Base-by-base conservation (phyloP, 176 grass and related monocot genomes). In the Urochloa ruziziensis region DNA sequence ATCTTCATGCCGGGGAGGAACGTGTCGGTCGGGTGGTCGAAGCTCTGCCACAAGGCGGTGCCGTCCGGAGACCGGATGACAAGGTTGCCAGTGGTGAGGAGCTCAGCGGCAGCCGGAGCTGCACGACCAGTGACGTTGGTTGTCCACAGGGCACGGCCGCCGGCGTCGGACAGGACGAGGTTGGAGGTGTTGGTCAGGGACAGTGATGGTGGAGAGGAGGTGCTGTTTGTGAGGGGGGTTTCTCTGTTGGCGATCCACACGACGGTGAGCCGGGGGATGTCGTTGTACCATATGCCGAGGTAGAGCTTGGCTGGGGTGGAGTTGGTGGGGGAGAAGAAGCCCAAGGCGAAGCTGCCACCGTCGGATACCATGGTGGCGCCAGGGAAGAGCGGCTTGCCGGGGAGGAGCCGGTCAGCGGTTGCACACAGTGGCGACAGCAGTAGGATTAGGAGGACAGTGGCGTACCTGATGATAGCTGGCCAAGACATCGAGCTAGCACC, bases 41-140 rank as follows among this genome's bases (percentile, higher is more conserved):
- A 89, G 68, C 87, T 89, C 77, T 89, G 58, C 88, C 88, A 90
- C 11, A 86, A 4, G 6, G 40, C 6, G n/a, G 42, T 35, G 79
- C 70, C 70, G 21, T 47, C 42, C 19, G 62, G 19, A 17, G 71
- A 79, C 48, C 77, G 83, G 3, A 89, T 43, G 21, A 85, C 63
- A 7, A 89, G 70, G 67, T 85, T 85, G n/a, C 88, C 82, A 0
- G 30, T 56, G 60, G 81, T 63, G 4, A 77, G 2, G 0, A 89
- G 70, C 32, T 82, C 68, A 0, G 82, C 82, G 5, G 24, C 23
- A 0, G 56, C n/a, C 21, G 33, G 1, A 7, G 2, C 82, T 57
- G 10, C 76, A 7, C 29, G 53, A 0, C 72, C 53, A 0, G 48
- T 19, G 52, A 81, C 2, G 4, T 81, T 47, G 72, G 70, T 15